Evolutionary conservation across 176 grass and related monocot species (phyloP), one percentile per base, ranked within the genome.

Genomic region (Saccharum officinarum): DNA sequence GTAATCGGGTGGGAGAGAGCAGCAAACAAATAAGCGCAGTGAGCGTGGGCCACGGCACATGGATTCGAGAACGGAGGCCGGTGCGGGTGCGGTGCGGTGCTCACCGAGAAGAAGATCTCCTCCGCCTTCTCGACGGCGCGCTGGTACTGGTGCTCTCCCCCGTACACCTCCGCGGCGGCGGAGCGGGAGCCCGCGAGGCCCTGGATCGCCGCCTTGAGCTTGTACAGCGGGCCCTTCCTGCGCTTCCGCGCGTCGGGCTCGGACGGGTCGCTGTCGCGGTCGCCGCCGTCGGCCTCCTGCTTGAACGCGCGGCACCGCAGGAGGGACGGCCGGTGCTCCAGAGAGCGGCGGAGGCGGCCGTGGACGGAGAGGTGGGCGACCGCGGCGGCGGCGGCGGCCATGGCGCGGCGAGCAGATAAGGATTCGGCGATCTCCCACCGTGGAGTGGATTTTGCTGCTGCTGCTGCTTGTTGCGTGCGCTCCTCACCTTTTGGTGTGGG

Each of bases 61-160:
- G 28, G 28, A 28, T 28, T 28, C 28, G 28, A 28, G 63, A 71
- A 54, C 10, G 23, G 8, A 92, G 57, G 69, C 87, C 72, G 55
- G 79, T 87, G 55, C 87, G 90, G 55, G 55, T 78, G 87, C 72
- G n/a, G n/a, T n/a, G n/a, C n/a, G 57, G 75, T 81, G 57, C 89
- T 91, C 82, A 99, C 97, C 88, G 92, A 89, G 90, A 99, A 99
- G 81, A 99, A 99, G 82, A 99, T 87, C 67, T 96, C 97, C 78
- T 99, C 97, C 57, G 90, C 90, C 74, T 88, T 99, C 92, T 99
- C 97, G 52, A 99, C 92, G 6, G 90, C 82, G 74, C 78, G 81
- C 90, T 92, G 89, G 75, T 91, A 94, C 90, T 92, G 89, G 71
- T 89, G 91, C 61, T 90, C 76, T 12, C 90, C 94, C 52, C 86